Base-by-base conservation (phyloP, 208 protist genomes). In the Crithidia expoeki region DNA sequence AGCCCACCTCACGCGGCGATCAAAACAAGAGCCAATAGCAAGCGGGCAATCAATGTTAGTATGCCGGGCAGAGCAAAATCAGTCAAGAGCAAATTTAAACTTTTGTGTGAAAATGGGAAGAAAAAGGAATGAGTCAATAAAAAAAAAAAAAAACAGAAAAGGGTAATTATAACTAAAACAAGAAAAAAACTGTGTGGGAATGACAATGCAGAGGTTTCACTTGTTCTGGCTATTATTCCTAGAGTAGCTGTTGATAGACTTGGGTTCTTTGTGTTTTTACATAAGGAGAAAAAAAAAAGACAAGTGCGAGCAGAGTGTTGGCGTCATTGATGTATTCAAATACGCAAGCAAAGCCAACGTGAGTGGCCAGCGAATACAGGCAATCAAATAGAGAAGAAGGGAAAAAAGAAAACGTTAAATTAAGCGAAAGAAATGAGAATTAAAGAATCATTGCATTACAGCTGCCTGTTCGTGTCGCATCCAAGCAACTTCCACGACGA, bases 121-220 rank as follows among this genome's bases (percentile, higher is more conserved):
- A 49, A 19, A 28, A 23, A 9, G 47, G 17, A 52, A 14, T 23
- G 17, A 21, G 7, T 28, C 16, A 16, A 28, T 3, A 32, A 50
- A 14, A 53, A 51, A 71, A 64, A 33, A 27, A 32, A 68, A 42
- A 58, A 46, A 14, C 7, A 36, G 60, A 4, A 33, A 67, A 34
- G 64, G 50, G 65, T 40, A 49, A 40, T 21, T 12, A 42, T n/a
- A 2, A 23, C 30, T 16, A 19, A 55, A 30, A 23, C 19, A 7
- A 61, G 49, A 30, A 57, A 32, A 1, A 65, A 61, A 49, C 32
- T 50, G 40, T 36, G 40, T 10, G n/a, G 40, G 27, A 63, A 49
- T 19, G 40, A 51, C 27, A 63, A 28, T 42, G 12, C n/a, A 63
- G 25, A 63, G 23, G n/a, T 27, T 2, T 10, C 38, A 23, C 28